Evolutionary conservation across 202 grass and related monocot genomes (phyloP).

Genomic region (Setaria viridis): DNA sequence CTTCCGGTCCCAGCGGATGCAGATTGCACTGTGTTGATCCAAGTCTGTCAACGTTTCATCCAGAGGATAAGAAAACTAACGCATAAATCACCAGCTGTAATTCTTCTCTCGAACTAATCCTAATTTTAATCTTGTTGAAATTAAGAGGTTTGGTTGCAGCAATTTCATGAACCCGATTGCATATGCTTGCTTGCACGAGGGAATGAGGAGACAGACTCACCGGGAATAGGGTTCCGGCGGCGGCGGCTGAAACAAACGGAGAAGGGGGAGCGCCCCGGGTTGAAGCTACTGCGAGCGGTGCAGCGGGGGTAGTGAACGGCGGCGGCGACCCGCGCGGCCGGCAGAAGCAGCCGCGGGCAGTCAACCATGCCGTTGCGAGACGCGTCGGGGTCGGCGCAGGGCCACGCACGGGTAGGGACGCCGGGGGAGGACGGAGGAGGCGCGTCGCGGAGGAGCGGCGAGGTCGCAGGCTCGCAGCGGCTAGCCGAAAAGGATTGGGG

Average conservation of each 20-base stretch:
- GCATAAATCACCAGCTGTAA: conserved; percentile 24
- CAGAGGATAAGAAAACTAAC: conserved; percentile 51
- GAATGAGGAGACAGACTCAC: conserved; percentile 26
- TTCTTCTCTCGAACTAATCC: background rate
- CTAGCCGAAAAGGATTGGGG: background rate
- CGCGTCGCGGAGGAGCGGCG: background rate
- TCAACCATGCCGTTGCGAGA: conserved; percentile 30
- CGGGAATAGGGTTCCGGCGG: background rate
- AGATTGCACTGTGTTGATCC: conserved; percentile 62
- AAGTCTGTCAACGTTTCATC: conserved; percentile 66
- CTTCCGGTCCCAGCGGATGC: conserved; percentile 57
- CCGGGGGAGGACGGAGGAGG: background rate
- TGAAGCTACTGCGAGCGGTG: background rate
- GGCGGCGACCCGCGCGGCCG: background rate
- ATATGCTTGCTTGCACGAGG: background rate
- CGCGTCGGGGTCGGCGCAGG: background rate
- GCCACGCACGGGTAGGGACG: background rate
- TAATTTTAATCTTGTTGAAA: background rate
- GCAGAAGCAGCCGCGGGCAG: conserved; percentile 51
- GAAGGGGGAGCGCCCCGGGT: background rate
- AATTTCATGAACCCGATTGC: background rate
- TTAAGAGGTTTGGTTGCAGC: background rate
- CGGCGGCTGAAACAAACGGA: background rate
- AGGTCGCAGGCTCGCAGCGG: background rate
- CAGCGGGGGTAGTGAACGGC: background rate